Conservation (phyloP, 768 basidiomycete species). For the Suillus americanus region DNA sequence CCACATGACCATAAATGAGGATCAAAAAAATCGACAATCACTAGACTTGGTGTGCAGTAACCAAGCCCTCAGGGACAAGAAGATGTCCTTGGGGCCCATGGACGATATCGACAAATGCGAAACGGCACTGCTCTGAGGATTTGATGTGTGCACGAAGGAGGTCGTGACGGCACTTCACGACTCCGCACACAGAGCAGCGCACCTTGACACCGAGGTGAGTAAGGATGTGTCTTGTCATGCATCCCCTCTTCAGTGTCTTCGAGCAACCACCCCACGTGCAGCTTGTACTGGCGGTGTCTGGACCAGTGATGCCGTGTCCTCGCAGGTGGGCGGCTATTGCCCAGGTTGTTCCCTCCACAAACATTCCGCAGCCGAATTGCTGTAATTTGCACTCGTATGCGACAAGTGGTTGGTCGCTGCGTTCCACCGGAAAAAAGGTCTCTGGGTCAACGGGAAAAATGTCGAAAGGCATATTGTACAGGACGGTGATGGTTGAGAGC, state of each 20-base stretch:
- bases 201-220: background rate
- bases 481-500: background rate
- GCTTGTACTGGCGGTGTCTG: background rate
- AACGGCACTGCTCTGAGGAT: background rate
- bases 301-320: conserved; percentile 1
- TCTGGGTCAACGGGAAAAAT: background rate
- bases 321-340: conserved; percentile 9
- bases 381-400: background rate
- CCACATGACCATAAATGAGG: no score
- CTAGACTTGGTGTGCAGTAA: background rate
- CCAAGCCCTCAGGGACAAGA: background rate
- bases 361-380: background rate
- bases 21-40: background rate
- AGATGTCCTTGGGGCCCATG: background rate
- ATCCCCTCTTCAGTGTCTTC: background rate
- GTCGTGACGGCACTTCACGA: background rate
- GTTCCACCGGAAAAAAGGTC: background rate
- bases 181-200: conserved; percentile 1
- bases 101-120: background rate
- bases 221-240: conserved; percentile 9
- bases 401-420: background rate
- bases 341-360: no score
- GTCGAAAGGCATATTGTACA: background rate
- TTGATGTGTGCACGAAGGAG: background rate
- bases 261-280: conserved; percentile 5